phyloP scores from a whole-genome alignment of 192 early-diverging fungal species.

The Blastocladiella britannica region DNA sequence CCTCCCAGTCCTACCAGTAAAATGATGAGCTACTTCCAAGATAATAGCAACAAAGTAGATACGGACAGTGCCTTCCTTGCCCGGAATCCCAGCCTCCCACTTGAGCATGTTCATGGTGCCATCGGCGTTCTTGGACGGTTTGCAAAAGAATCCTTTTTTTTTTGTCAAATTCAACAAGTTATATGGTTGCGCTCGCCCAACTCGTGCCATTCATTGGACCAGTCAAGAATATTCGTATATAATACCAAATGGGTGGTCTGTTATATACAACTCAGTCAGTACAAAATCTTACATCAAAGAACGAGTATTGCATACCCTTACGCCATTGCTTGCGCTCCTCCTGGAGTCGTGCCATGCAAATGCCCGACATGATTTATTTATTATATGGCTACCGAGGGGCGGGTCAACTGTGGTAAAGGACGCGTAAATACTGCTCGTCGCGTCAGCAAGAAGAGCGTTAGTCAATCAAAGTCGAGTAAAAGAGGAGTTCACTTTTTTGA shows the following conservation, averaged over 20 bases:
- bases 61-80: slow-evolving; percentile 14
- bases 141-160: slow-evolving; percentile 62
- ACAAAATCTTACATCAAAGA: slow-evolving; percentile 3
- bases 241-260: slow-evolving; percentile 5
- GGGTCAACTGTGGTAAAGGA: too few relatives aligned
- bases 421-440: too few relatives aligned
- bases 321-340: slow-evolving; percentile 97
- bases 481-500: too few relatives aligned
- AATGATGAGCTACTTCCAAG: slow-evolving; percentile 26
- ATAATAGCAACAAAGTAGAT: background rate
- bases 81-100: slow-evolving; percentile 67
- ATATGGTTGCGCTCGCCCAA: slow-evolving; percentile 8
- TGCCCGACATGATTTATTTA: slow-evolving; percentile 13
- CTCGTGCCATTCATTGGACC: background rate
- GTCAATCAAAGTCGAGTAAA: too few relatives aligned
- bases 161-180: background rate
- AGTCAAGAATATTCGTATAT: background rate
- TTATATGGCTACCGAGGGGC: too few relatives aligned
- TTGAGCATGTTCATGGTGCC: slow-evolving; percentile 60
- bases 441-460: too few relatives aligned
- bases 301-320: slow-evolving; percentile 39
- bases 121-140: slow-evolving; percentile 64
- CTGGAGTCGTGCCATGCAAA: slow-evolving; percentile 54
- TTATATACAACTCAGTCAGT: slow-evolving; percentile 1
- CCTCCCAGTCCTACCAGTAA: slow-evolving; percentile 48